Evolutionary conservation across 306 rosid genomes (phyloP).

Genomic region (Lathyrus sativus): DNA sequence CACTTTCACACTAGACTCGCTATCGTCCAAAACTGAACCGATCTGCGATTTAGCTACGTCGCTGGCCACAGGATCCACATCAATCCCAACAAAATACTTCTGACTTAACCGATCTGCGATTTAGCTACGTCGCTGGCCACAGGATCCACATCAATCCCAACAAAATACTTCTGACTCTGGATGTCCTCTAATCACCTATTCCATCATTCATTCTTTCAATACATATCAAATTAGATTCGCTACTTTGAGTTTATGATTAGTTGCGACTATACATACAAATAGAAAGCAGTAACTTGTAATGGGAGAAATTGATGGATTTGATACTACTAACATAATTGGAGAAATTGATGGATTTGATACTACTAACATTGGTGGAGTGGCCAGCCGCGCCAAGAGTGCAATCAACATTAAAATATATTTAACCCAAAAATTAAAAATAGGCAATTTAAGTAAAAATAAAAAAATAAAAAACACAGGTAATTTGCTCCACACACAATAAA

Average conservation of each 20-base stretch:
- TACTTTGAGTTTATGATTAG: too few relatives aligned
- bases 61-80: conserved; percentile 77
- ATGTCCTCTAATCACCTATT: conserved; percentile 78
- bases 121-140: conserved; percentile 68
- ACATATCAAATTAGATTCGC: too few relatives aligned
- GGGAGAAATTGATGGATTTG: too few relatives aligned
- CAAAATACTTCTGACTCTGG: conserved; percentile 66
- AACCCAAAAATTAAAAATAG: too few relatives aligned
- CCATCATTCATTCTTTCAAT: conserved; percentile 21
- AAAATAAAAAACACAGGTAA: too few relatives aligned
- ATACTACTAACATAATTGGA: too few relatives aligned
- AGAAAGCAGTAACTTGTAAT: too few relatives aligned
- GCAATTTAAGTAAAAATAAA: too few relatives aligned
- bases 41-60: conserved; percentile 63
- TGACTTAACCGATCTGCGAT: conserved; percentile 53
- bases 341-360: too few relatives aligned
- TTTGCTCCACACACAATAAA: too few relatives aligned
- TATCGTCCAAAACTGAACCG: conserved; percentile 32
- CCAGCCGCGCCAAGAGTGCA: conserved; percentile 95
- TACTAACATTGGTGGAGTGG: conserved; percentile 81
- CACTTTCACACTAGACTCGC: conserved; percentile 38
- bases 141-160: conserved; percentile 90
- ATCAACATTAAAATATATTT: too few relatives aligned
- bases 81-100: conserved; percentile 73
- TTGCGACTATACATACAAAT: too few relatives aligned